Base-by-base conservation (phyloP, 2,329 filamentous ascomycete species). In the Penicillium paneum region DNA sequence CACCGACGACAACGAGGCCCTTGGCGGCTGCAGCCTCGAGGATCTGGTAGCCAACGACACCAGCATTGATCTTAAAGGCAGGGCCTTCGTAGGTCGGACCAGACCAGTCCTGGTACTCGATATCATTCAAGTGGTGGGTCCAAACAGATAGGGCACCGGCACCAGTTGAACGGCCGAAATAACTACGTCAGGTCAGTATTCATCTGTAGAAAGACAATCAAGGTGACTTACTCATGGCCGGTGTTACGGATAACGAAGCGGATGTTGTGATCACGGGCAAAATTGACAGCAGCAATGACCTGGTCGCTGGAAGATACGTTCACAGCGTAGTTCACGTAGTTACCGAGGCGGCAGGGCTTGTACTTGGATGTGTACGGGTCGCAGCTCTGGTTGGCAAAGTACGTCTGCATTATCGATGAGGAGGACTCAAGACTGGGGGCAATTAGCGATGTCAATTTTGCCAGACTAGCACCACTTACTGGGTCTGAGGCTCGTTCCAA, bases 121-220 rank as follows among this genome's bases (percentile, higher is more conserved):
- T 64, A 17, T 61, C 52, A 34, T 66, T 68, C 40, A 72, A 52
- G 38, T 70, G 41, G 48, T 72, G 70, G 12, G 64, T 72, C 70
- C 70, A 73, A 24, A 72, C 61, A 4, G 66, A 64, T 28, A 71
- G 60, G 8, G 62, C 76, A 2, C 84, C 84, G 41, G 79, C 80
- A 32, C 85, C 86, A 0, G 83, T 83, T 0, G 81, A 85, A 32
- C 83, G 81, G 39, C 84, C 86, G 31, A 80, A 52, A 43, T 67
- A 61, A 57, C 67, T 64, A n/a, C 19, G 28, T 5, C 3, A 40
- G 5, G 8, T 32, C 8, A 55, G 52, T 21, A 32, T 32, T 36
- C 8, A 19, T 40, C 3, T 10, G 7, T 1, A 28, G n/a, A 31
- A 10, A 32, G 6, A 28, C 8, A 1, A 8, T 11, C 5, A 7